Conservation (phyloP, 2,329 filamentous ascomycete genomes). For the Lecanicillium sp. region DNA sequence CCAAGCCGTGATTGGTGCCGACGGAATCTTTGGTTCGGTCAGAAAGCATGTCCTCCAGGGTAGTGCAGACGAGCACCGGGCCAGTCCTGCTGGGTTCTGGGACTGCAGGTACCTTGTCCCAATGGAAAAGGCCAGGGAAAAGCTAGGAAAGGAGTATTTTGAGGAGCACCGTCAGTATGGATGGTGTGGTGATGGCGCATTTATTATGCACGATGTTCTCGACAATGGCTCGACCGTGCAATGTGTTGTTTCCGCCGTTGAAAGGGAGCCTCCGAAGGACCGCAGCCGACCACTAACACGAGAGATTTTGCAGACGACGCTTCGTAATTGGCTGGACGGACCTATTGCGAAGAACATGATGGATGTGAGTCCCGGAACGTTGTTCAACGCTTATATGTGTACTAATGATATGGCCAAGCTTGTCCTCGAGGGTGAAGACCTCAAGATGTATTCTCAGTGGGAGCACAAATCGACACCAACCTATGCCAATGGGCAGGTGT, state of each 20-base stretch:
- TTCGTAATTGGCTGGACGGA: not conserved
- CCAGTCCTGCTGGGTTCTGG: conserved; percentile 2
- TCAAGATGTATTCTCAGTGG: conserved; percentile 6
- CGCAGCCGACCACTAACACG: not conserved
- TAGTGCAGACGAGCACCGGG: not conserved
- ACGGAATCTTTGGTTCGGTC: conserved; percentile 15
- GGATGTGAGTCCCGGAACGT: not conserved
- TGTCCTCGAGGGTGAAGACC: conserved; percentile 4
- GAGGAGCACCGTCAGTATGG: conserved; percentile 1
- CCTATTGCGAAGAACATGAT: conserved; percentile 5
- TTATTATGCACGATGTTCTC: conserved; percentile 4
- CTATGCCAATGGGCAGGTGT: conserved; percentile 12
- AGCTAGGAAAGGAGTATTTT: conserved; percentile 2
- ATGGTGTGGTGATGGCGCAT: conserved; percentile 2
- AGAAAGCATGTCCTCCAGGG: conserved; percentile 12
- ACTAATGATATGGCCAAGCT: conserved; percentile 1
- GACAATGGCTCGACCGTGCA: conserved; percentile 4
- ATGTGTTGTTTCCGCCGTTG: not conserved
- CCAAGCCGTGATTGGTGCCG: conserved; percentile 15
- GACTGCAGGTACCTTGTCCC: conserved; percentile 5
- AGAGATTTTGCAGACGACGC: not conserved
- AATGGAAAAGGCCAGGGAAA: not conserved
- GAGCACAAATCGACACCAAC: conserved; percentile 11
- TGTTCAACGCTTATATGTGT: not conserved
- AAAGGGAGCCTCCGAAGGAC: not conserved